phyloP scores from a whole-genome alignment of 768 basidiomycete genomes.

The Leucosporidium yakuticum region DNA sequence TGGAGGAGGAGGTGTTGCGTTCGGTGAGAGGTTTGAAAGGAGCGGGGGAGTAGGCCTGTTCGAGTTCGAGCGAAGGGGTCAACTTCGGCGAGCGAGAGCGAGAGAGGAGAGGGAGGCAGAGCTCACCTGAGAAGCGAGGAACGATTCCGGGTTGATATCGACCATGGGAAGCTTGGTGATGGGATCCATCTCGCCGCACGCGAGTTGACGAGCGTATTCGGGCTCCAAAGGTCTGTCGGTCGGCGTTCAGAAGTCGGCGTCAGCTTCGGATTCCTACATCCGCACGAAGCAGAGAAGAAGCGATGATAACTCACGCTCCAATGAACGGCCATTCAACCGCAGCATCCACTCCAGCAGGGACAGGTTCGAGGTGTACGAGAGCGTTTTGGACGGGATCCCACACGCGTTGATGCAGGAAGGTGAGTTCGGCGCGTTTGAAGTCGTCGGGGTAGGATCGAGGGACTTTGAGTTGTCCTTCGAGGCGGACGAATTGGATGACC shows the following conservation, averaged over 20 bases:
- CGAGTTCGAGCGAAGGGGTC: too few species aligned
- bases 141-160: slow-evolving; percentile 62
- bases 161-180: slow-evolving; percentile 61
- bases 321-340: slow-evolving; percentile 47
- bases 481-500: slow-evolving; percentile 63
- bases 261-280: background rate
- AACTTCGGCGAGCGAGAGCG: background rate
- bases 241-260: background rate
- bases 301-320: slow-evolving; percentile 57
- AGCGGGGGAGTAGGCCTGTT: background rate
- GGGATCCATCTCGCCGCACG: slow-evolving; percentile 66
- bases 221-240: slow-evolving; percentile 12
- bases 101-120: background rate
- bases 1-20: background rate
- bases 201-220: slow-evolving; percentile 39
- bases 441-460: slow-evolving; percentile 67
- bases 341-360: slow-evolving; percentile 57
- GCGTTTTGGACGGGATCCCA: slow-evolving; percentile 65
- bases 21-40: slow-evolving; percentile 1
- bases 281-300: too few species aligned
- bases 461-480: slow-evolving; percentile 79
- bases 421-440: slow-evolving; percentile 78
- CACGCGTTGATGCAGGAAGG: slow-evolving; percentile 87
- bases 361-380: slow-evolving; percentile 64
- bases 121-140: slow-evolving; percentile 1